phyloP scores from a whole-genome alignment of 2,329 filamentous ascomycete species.

The Trichophyton benhamiae region DNA sequence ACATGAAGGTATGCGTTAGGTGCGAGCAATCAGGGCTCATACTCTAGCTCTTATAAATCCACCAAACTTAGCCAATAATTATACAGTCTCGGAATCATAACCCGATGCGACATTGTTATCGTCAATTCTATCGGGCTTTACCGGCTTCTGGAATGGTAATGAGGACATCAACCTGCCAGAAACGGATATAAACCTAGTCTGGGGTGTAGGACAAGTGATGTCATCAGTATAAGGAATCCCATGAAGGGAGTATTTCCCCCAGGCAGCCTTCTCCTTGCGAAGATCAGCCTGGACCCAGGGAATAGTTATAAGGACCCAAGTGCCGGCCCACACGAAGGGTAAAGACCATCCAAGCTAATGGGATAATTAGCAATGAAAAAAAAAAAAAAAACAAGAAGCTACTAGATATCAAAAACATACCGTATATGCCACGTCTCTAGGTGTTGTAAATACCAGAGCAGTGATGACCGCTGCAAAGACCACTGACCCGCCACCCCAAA shows the following conservation, averaged over 20 bases:
- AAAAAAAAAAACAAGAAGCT: not conserved
- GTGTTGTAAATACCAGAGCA: conserved; percentile 38
- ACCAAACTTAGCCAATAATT: not conserved
- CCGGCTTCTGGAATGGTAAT: conserved; percentile 13
- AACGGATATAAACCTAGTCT: conserved; percentile 27
- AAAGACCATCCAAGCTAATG: conserved; percentile 31
- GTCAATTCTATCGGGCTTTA: not conserved
- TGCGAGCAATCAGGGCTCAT: no score
- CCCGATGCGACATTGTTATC: not conserved
- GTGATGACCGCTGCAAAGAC: conserved; percentile 37
- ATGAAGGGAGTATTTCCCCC: conserved; percentile 26
- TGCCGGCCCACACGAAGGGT: conserved; percentile 31
- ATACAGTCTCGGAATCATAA: not conserved
- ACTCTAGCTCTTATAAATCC: no score
- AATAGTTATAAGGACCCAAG: conserved; percentile 36
- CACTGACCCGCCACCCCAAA: conserved; percentile 45
- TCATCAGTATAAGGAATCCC: conserved; percentile 29
- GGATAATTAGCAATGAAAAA: not conserved
- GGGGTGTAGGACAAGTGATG: conserved; percentile 24
- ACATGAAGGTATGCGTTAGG: no score
- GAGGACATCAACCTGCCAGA: conserved; percentile 12
- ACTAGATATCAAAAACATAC: conserved; percentile 18
- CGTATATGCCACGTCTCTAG: conserved; percentile 38
- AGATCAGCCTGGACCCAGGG: conserved; percentile 36
- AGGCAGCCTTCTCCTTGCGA: conserved; percentile 33